Evolutionary conservation across 2,329 filamentous ascomycete species (phyloP).

Genomic region (Trichoderma sp.): DNA sequence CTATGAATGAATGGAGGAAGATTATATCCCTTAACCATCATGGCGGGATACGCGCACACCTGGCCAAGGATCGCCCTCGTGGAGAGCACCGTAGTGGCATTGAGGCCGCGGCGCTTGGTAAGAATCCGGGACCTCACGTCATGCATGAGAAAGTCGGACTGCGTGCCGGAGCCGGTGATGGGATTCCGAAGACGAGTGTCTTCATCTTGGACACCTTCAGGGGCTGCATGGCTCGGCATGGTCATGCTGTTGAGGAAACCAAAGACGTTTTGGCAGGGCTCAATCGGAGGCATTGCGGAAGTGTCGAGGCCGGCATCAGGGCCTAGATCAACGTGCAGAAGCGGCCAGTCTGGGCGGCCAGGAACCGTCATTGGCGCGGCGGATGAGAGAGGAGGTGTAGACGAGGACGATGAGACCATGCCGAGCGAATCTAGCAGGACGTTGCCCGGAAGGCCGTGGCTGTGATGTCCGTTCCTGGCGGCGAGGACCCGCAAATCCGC

Average conservation of each 20-base stretch:
- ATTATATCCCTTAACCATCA: constrained; percentile 22
- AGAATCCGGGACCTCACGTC: constrained; percentile 13
- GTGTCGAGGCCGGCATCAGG: neutral
- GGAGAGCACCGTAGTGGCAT: constrained; percentile 2
- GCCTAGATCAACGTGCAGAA: neutral
- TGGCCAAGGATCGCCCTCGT: constrained; percentile 25
- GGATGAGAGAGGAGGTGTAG: neutral
- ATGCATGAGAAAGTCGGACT: neutral
- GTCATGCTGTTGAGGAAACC: neutral
- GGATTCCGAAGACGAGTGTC: neutral
- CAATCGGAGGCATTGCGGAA: neutral
- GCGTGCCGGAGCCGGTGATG: neutral
- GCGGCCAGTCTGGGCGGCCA: neutral
- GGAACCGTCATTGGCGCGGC: neutral
- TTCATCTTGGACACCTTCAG: neutral
- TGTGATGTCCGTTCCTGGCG: neutral
- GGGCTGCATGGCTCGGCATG: neutral
- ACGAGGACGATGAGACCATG: neutral
- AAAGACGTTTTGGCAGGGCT: neutral
- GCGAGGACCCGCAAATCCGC: neutral
- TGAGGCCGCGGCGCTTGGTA: constrained; percentile 16
- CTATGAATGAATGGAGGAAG: constrained; percentile 27
- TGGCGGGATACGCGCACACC: constrained; percentile 23
- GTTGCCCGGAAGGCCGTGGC: neutral
- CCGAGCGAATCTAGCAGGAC: neutral